Percentiles rank a stretch among this genome's conserved stretches.
These are phyloP conservation scores for Podaxis sp. DNA, from an alignment of 768 basidiomycete genomes.

Conservation along the genomic window DNA sequence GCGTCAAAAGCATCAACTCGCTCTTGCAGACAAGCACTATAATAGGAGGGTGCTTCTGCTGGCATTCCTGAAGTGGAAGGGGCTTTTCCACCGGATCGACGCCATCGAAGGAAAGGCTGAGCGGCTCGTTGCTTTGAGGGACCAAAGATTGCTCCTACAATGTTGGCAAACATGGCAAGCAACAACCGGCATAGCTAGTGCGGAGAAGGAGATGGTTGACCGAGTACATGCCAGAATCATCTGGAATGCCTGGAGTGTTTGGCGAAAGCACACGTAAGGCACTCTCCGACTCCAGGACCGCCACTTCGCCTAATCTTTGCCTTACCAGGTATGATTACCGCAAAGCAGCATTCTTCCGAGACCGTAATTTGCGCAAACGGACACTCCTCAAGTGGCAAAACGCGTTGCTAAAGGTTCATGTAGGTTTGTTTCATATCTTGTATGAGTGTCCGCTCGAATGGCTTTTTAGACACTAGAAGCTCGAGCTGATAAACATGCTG, in stretches of 20 bases:
- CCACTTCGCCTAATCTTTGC: neutral
- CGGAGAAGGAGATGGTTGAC: slow-evolving; percentile 44
- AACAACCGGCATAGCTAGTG: slow-evolving; percentile 39
- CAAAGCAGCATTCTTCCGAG: slow-evolving; percentile 13
- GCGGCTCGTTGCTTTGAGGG: slow-evolving; percentile 37
- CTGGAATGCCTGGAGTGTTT: slow-evolving; percentile 46
- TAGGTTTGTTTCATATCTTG: slow-evolving; percentile 16
- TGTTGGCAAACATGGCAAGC: slow-evolving; percentile 63
- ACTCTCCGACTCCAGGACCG: neutral
- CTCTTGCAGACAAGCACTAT: slow-evolving; percentile 53
- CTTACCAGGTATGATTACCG: slow-evolving; percentile 10
- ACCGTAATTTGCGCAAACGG: slow-evolving; percentile 11
- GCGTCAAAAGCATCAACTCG: slow-evolving; percentile 56
- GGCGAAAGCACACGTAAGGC: slow-evolving; percentile 60
- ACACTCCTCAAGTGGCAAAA: slow-evolving; percentile 15
- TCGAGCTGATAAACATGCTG: slow-evolving; percentile 52
- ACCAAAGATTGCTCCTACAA: slow-evolving; percentile 36
- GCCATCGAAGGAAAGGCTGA: slow-evolving; percentile 51
- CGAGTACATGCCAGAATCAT: slow-evolving; percentile 50
- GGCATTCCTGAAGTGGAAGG: slow-evolving; percentile 56
- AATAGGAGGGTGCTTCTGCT: slow-evolving; percentile 40
- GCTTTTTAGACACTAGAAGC: slow-evolving; percentile 48
- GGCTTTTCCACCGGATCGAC: slow-evolving; percentile 38
- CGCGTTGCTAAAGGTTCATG: slow-evolving; percentile 16
- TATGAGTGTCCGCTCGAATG: neutral